Base-by-base conservation (phyloP, 495 filamentous ascomycete genomes). In the Neurospora sp. region DNA sequence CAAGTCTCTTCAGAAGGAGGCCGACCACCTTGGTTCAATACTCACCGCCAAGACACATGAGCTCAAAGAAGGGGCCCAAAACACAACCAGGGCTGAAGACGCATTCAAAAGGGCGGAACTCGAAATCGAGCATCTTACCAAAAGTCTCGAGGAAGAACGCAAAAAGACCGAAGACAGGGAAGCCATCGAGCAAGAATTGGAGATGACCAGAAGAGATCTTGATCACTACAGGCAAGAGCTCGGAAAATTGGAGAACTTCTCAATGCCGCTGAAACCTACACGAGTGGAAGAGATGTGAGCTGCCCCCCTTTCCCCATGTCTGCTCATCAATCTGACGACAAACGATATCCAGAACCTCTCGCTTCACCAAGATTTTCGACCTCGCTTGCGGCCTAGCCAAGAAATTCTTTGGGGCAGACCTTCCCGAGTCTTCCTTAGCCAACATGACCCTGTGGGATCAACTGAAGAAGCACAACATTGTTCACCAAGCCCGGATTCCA, bases 401-500 rank as follows among this genome's bases (percentile, higher is more conserved):
- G 5, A 22, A 27, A 0, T 74, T 71, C 35, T 73, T 75, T 16
- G 70, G 45, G 3, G 39, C 53, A 0, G 73, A 77, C 8, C 39
- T 78, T 18, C 39, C 69, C 0, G 10, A 39, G 3, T 18, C 31
- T 9, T 39, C 71, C 27, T 39, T 76, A 6, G 20, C 37, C 2
- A 71, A 72, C 42, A 31, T 1, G 5, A 7, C 16, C 0, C 3
- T 72, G 10, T 77, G 75, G 74, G 45, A 44, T 0, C 38, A 39
- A 1, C n/a, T 75, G 18, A 47, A 39, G 18, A 40, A 53, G 7
- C 74, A 77, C 69, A 53, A 37, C 4, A 12, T 41, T 0, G 37
- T 73, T 7, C 38, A 12, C 0, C 53, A 65, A 9, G 37, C 20
- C 7, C 22, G 31, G 6, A 74, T 80, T 10, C 77, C 79, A 0